These are phyloP conservation scores for Quercus variabilis DNA, from an alignment of 306 rosid genomes.

Conservation along the genomic window DNA sequence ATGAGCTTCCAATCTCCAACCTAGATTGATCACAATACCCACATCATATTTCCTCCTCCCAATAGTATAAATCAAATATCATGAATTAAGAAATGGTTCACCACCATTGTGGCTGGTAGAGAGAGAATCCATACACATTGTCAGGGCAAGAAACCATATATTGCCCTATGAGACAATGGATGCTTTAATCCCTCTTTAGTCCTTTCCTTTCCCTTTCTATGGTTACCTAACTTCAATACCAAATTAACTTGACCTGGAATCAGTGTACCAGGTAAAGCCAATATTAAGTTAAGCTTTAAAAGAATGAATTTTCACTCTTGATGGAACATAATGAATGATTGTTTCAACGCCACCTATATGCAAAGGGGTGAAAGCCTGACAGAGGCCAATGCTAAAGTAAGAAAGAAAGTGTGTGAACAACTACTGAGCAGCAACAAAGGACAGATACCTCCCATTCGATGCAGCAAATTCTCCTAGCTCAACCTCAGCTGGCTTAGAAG, in stretches of 20 bases:
- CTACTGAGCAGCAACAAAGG: constrained; percentile 5
- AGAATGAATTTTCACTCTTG: too few relatives aligned
- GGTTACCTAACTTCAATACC: too few relatives aligned
- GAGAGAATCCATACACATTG: neutral
- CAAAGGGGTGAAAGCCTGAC: too few relatives aligned
- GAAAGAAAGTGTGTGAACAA: neutral
- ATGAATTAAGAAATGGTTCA: neutral
- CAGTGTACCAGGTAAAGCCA: too few relatives aligned
- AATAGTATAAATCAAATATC: neutral
- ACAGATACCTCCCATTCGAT: constrained; percentile 65
- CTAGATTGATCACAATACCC: constrained; percentile 41
- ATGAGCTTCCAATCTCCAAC: constrained; percentile 70
- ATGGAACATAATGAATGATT: too few relatives aligned
- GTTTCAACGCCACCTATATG: too few relatives aligned
- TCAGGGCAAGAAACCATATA: neutral
- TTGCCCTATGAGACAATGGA: too few relatives aligned
- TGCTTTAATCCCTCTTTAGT: too few relatives aligned
- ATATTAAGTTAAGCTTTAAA: too few relatives aligned
- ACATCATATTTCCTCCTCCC: constrained; percentile 27
- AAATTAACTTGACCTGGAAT: too few relatives aligned
- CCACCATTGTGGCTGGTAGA: neutral
- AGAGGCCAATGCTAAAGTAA: too few relatives aligned
- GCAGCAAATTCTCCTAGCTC: constrained; percentile 41
- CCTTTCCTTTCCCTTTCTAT: too few relatives aligned
- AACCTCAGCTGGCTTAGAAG: constrained; percentile 48